phyloP scores from a whole-genome alignment of 2,329 filamentous ascomycete genomes.

The Leptographium flavum region DNA sequence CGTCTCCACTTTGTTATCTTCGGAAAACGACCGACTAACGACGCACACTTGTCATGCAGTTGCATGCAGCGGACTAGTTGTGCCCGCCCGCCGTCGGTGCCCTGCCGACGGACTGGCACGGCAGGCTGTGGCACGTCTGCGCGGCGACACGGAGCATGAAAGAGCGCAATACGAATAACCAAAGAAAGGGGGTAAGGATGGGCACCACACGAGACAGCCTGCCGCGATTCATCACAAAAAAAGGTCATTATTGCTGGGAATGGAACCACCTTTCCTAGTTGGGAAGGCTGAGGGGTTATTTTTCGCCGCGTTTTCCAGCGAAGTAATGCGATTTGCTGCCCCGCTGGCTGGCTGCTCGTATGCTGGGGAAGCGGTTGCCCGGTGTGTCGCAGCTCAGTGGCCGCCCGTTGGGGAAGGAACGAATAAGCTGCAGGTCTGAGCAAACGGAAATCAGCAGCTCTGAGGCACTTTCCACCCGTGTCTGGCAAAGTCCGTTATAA shows the following conservation, averaged over 20 bases:
- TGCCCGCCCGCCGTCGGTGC: not conserved
- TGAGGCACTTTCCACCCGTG: not conserved
- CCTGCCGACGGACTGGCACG: not conserved
- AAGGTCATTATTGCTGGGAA: not conserved
- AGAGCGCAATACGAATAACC: not conserved
- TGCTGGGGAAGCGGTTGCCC: not conserved
- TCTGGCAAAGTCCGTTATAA: no score
- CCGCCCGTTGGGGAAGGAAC: not conserved
- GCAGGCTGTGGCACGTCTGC: not conserved
- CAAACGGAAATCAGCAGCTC: not conserved
- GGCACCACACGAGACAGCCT: no score
- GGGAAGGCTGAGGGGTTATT: conserved; percentile 10
- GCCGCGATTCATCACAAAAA: not conserved
- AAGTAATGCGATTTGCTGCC: conserved; percentile 4
- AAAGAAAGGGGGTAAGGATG: not conserved
- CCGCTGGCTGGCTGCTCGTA: not conserved
- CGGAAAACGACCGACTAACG: not conserved
- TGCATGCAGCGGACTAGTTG: no score
- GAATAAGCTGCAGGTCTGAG: not conserved
- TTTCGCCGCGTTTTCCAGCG: conserved; percentile 13
- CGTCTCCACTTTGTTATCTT: no score
- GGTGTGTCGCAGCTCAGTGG: not conserved
- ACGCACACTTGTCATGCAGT: no score
- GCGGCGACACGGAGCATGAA: not conserved
- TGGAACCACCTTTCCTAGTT: not conserved